Conservation (phyloP, 2,329 filamentous ascomycete species). For the Claviceps sp. region DNA sequence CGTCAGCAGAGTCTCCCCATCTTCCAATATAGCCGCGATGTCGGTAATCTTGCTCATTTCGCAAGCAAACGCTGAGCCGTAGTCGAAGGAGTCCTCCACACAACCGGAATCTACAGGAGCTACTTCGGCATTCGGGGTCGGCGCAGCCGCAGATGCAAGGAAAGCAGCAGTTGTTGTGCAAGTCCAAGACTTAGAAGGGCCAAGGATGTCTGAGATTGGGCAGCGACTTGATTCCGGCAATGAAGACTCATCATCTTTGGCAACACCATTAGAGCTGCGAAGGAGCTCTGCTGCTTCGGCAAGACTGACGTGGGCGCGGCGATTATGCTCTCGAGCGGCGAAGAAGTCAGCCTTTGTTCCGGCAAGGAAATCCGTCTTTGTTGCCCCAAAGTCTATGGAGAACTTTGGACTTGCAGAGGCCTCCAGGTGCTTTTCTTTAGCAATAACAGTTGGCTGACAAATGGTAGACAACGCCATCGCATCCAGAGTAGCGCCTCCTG, state of each 20-base stretch:
- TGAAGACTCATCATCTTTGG: neutral
- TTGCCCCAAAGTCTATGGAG: no score
- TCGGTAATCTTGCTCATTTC: constrained; percentile 15
- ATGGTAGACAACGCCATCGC: neutral
- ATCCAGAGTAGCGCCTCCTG: neutral
- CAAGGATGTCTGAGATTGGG: neutral
- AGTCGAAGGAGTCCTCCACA: constrained; percentile 10
- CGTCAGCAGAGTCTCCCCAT: neutral
- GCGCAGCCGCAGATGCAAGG: constrained; percentile 18
- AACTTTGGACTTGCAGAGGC: neutral
- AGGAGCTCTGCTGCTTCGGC: constrained; percentile 6
- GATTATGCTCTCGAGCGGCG: constrained; percentile 24
- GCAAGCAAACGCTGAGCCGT: constrained; percentile 18
- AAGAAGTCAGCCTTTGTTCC: constrained; percentile 19
- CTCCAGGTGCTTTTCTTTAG: no score
- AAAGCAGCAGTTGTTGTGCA: constrained; percentile 10
- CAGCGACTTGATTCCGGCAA: neutral
- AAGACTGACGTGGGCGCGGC: neutral
- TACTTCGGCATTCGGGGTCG: constrained; percentile 8
- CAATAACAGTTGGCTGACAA: neutral
- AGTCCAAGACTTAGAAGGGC: neutral
- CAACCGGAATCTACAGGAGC: neutral
- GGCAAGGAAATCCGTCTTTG: no score
- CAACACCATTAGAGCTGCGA: neutral
- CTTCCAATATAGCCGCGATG: no score